These are phyloP conservation scores for Croton laevigatus DNA, from an alignment of 441 rosid species.

Conservation along the genomic window DNA sequence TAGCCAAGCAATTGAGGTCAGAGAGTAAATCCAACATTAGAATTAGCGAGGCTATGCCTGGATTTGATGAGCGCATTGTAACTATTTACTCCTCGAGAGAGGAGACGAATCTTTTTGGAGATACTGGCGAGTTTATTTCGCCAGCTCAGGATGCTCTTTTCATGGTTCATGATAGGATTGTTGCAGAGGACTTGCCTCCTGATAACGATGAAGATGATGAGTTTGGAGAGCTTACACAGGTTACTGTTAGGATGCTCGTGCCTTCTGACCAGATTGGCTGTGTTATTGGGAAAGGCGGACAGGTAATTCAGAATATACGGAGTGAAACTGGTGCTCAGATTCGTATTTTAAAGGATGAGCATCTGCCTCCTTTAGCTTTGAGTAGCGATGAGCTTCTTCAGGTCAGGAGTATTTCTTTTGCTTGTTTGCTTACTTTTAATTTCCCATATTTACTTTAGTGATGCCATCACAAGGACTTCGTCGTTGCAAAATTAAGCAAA, in stretches of 20 bases:
- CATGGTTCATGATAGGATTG: constrained; percentile 78
- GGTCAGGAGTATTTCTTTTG: constrained; percentile 34
- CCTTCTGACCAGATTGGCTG: constrained; percentile 99
- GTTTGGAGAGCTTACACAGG: constrained; percentile 50
- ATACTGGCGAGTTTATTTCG: constrained; percentile 51
- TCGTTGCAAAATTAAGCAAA: neutral
- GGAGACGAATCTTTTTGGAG: constrained; percentile 70
- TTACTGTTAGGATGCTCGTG: constrained; percentile 77
- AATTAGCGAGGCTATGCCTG: constrained; percentile 75
- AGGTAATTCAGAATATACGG: constrained; percentile 81
- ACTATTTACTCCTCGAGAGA: constrained; percentile 80
- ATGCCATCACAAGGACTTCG: neutral
- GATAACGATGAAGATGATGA: constrained; percentile 30
- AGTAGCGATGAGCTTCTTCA: constrained; percentile 86
- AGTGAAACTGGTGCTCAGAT: constrained; percentile 91
- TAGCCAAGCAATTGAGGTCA: constrained; percentile 74
- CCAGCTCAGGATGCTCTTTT: constrained; percentile 96
- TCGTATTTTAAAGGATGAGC: constrained; percentile 84
- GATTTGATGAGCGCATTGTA: constrained; percentile 87
- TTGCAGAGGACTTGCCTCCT: constrained; percentile 58
- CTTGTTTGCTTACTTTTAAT: neutral
- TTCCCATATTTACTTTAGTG: neutral
- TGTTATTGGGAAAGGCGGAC: constrained; percentile 96
- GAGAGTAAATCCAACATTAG: constrained; percentile 85
- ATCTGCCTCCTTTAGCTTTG: constrained; percentile 79